These are phyloP conservation scores for Eucalyptus pauciflora DNA, from an alignment of 345 rosid genomes.

Conservation along the genomic window DNA sequence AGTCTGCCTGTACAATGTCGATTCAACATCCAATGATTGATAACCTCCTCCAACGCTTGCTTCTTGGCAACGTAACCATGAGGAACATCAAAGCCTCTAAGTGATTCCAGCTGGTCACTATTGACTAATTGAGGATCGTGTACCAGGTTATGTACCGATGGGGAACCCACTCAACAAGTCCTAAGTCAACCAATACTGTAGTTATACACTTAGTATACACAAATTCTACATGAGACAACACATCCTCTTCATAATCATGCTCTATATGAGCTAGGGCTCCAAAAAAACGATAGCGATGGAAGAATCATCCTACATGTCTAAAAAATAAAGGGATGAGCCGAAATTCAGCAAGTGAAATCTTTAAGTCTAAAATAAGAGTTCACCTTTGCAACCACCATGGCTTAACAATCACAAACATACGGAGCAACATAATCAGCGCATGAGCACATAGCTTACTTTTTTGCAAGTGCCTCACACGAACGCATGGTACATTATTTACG, in stretches of 20 bases:
- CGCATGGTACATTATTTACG: too few species aligned
- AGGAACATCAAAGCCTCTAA: neutral
- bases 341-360: neutral
- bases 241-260: neutral
- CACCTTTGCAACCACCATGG: neutral
- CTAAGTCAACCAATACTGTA: too few species aligned
- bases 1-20: rapidly evolving
- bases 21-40: neutral
- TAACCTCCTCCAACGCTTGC: neutral
- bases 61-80: rapidly evolving
- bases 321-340: neutral
- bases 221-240: too few species aligned
- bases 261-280: neutral
- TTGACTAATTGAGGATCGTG: rapidly evolving
- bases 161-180: neutral
- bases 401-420: neutral
- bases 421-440: neutral
- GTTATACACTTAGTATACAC: too few species aligned
- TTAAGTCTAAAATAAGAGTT: too few species aligned
- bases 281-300: rapidly evolving
- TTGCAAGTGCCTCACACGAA: neutral
- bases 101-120: neutral
- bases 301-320: neutral
- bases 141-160: rapidly evolving
- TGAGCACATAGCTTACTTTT: neutral